Evolutionary conservation across 768 basidiomycete species (phyloP), one percentile per base, ranked within the genome.

Genomic region (Antrodiella citrinella): DNA sequence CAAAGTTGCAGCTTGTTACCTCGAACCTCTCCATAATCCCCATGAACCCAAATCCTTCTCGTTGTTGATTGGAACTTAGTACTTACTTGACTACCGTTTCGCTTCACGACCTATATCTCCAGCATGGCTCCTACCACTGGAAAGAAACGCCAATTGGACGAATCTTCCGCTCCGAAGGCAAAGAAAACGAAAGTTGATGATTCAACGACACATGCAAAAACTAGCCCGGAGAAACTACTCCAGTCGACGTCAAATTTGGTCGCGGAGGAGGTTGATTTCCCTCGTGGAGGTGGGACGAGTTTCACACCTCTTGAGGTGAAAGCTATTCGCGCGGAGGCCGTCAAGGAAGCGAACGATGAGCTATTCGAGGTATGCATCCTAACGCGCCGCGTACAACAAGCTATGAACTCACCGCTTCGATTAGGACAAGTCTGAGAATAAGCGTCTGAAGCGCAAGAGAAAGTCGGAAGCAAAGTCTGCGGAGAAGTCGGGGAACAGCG

Each of bases 301-400:
- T 77, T 95, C 57, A 96, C 94, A 18, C 85, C 92, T 25, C 69
- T 91, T 4, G 94, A 99, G 65, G 84, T 92, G 48, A 93, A 94
- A 67, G 71, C 82, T 48, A 80, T 91, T 26, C 80, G 84, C 47
- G 82, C 86, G 20, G 95, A 98, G 65, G 95, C 82, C 4, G 70
- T 80, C 7, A 81, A 82, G 62, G 93, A 96, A 64, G 92, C 89
- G 0, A 79, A 93, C 59, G 77, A 78, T 26, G 89, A 92, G 55
- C 68, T 91, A 2, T 86, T 91, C 60, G 67, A 78, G 68, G 87
- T 84, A 53, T 44, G 77, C 49, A 10, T 39, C 18, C 22, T 1
- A 7, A 35, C n/a, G n/a, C n/a, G n/a, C n/a, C n/a, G 35, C 19
- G n/a, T 24, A 22, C n/a, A n/a, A n/a, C 24, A 20, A 25, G n/a